Evolutionary conservation across 208 protist species (phyloP).

Genomic region (Acanthamoeba polyphaga): DNA sequence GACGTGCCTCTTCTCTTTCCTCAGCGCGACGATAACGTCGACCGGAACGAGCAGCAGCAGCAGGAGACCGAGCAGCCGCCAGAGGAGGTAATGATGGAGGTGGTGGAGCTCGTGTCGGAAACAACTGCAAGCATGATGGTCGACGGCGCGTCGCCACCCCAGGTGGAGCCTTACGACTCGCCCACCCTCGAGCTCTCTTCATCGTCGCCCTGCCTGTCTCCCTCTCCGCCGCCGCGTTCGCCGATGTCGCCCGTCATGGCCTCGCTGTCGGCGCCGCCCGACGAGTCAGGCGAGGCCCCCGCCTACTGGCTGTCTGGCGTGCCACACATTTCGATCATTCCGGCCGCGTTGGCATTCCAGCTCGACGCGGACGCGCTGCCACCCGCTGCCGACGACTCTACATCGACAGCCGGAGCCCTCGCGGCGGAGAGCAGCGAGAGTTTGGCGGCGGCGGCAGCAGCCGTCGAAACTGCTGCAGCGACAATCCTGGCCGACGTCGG

Average conservation of each 20-base stretch:
- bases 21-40: background rate
- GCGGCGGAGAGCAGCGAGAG: background rate
- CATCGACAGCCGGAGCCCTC: background rate
- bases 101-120: background rate
- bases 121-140: background rate
- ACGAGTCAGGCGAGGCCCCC: background rate
- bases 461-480: background rate
- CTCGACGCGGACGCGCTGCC: background rate
- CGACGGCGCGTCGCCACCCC: background rate
- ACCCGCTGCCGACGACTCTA: background rate
- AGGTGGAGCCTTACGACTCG: background rate
- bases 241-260: background rate
- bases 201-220: background rate
- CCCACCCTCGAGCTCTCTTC: slow-evolving; percentile 23
- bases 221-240: slow-evolving; percentile 4
- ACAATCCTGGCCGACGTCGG: background rate
- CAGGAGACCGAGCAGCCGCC: too few species aligned
- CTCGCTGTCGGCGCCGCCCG: background rate
- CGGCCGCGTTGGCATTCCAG: background rate
- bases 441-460: background rate
- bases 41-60: background rate
- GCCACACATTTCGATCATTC: slow-evolving; percentile 20
- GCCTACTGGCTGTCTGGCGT: background rate
- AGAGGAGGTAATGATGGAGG: background rate
- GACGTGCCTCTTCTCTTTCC: background rate